Percentiles rank a stretch among this genome's conserved stretches.
phyloP scores from a whole-genome alignment of 768 basidiomycete genomes.

The Russula griseocarnosa region DNA sequence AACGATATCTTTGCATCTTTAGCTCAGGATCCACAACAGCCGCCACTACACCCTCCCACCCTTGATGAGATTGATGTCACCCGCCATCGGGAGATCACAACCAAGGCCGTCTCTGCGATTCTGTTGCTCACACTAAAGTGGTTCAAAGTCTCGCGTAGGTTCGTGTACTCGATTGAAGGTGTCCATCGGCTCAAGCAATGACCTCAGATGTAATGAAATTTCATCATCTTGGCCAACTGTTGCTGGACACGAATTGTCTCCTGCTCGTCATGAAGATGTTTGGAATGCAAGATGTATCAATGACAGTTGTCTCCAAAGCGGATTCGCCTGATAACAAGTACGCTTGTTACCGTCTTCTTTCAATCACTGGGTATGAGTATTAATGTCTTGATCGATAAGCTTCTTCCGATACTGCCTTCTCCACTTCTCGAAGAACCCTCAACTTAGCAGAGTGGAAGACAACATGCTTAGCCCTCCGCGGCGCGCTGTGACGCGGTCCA shows the following conservation, averaged over 20 bases:
- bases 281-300: conserved; percentile 87
- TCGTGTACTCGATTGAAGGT: not conserved
- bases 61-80: conserved; percentile 91
- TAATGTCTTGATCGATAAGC: conserved; percentile 42
- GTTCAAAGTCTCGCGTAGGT: conserved; percentile 97
- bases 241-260: conserved; percentile 93
- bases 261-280: conserved; percentile 96
- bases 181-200: conserved; percentile 7
- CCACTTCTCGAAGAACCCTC: conserved; percentile 66
- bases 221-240: conserved; percentile 91
- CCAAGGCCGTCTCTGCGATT: conserved; percentile 95
- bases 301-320: conserved; percentile 79
- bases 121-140: conserved; percentile 87
- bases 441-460: conserved; percentile 59
- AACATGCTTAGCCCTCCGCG: conserved; percentile 57
- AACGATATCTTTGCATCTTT: conserved; percentile 19
- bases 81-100: conserved; percentile 94
- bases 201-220: conserved; percentile 92
- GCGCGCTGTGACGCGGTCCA: conserved; percentile 54
- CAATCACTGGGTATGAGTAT: conserved; percentile 5
- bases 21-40: conserved; percentile 54
- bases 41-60: conserved; percentile 62
- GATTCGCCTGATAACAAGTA: conserved; percentile 87
- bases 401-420: conserved; percentile 94
- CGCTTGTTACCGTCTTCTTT: conserved; percentile 26